Percentiles rank a stretch among this genome's conserved stretches.
phyloP scores from a whole-genome alignment of 768 basidiomycete species.

The Boletellus emodensis region DNA sequence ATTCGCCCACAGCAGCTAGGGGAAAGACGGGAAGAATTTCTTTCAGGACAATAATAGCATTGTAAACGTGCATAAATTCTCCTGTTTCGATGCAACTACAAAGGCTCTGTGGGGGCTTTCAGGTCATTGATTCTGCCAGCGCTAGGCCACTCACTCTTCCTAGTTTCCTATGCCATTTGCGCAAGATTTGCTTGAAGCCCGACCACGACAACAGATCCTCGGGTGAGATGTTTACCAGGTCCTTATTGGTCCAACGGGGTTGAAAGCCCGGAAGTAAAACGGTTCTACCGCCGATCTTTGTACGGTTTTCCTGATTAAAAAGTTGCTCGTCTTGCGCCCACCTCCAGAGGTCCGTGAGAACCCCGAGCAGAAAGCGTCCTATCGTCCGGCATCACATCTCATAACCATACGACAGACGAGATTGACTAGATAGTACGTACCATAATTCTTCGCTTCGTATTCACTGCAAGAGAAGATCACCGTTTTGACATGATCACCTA shows the following conservation, averaged over 20 bases:
- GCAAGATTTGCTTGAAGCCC: slow-evolving; percentile 62
- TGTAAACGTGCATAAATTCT: slow-evolving; percentile 98
- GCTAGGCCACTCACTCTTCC: slow-evolving; percentile 47
- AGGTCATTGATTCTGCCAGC: neutral
- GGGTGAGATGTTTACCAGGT: slow-evolving; percentile 32
- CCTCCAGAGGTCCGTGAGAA: slow-evolving; percentile 70
- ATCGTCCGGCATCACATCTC: slow-evolving; percentile 2
- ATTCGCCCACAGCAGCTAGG: slow-evolving; percentile 51
- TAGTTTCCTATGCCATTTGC: slow-evolving; percentile 84
- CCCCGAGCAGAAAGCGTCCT: slow-evolving; percentile 85
- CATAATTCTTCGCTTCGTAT: slow-evolving; percentile 93
- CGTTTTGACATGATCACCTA: slow-evolving; percentile 79
- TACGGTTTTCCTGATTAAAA: slow-evolving; percentile 69
- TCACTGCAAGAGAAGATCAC: slow-evolving; percentile 93
- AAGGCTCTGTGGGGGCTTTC: slow-evolving; percentile 52
- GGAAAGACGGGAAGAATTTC: slow-evolving; percentile 91
- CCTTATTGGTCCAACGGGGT: slow-evolving; percentile 46
- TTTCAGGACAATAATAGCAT: slow-evolving; percentile 90
- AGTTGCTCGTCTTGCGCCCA: slow-evolving; percentile 78
- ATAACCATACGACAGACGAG: neutral
- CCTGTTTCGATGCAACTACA: slow-evolving; percentile 76
- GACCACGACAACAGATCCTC: slow-evolving; percentile 65
- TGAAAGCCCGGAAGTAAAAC: slow-evolving; percentile 69
- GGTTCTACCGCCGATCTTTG: slow-evolving; percentile 56
- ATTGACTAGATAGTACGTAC: slow-evolving; percentile 37